phyloP scores from a whole-genome alignment of 2,329 filamentous ascomycete species.

The Monilinia aucupariae region DNA sequence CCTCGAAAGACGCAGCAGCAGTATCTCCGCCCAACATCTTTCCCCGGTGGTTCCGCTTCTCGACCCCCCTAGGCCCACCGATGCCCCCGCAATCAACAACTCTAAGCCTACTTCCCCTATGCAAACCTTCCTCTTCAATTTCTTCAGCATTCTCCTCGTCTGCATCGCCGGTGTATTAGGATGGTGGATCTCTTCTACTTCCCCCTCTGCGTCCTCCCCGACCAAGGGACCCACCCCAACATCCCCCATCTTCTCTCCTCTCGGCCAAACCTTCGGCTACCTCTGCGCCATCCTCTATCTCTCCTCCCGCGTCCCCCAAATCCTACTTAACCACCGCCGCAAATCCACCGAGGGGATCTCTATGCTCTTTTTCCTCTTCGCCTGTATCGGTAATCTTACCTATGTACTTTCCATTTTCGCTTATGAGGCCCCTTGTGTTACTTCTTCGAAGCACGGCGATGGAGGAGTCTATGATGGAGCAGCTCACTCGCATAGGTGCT shows the following conservation, averaged over 20 bases:
- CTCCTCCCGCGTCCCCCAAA: constrained; percentile 80
- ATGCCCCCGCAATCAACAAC: constrained; percentile 39
- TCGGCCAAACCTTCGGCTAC: constrained; percentile 90
- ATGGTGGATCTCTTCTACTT: constrained; percentile 66
- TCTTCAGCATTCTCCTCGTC: constrained; percentile 71
- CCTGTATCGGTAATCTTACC: constrained; percentile 89
- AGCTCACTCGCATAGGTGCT: constrained; percentile 50
- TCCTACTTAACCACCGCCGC: constrained; percentile 85
- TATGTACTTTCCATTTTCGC: constrained; percentile 90
- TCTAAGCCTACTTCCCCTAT: constrained; percentile 45
- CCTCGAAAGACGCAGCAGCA: constrained; percentile 45
- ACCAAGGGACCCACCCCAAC: constrained; percentile 33
- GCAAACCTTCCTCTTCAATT: constrained; percentile 66
- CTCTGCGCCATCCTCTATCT: constrained; percentile 87
- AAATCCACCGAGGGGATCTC: constrained; percentile 92
- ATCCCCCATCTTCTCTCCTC: constrained; percentile 58
- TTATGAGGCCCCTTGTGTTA: constrained; percentile 68
- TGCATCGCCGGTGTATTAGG: constrained; percentile 76
- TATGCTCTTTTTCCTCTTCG: constrained; percentile 93
- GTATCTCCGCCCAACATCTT: constrained; percentile 57
- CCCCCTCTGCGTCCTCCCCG: constrained; percentile 32
- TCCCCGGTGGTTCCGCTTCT: constrained; percentile 80
- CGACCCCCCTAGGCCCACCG: constrained; percentile 40
- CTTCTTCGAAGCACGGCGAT: constrained; percentile 47
- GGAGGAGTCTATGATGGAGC: no score